Base-by-base conservation (phyloP, 306 rosid genomes). In the Prunus dulcis region DNA sequence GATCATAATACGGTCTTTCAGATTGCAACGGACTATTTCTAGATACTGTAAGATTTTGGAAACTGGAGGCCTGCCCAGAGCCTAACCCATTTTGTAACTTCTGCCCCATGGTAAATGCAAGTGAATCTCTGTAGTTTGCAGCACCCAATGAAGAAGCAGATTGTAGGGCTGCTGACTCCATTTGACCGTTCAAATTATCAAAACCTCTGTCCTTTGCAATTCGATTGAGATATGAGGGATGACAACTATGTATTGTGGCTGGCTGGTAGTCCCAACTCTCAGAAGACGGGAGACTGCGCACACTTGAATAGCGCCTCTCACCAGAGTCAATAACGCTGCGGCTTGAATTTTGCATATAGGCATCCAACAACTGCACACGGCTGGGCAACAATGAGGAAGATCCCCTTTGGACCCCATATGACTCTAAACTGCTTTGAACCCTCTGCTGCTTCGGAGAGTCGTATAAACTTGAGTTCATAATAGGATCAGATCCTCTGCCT, bases 201-300 rank as follows among this genome's bases (percentile, higher is more conserved):
- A 75, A 84, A 81, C 50, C 85, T 86, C 82, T 78, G 58, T 88
- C 93, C 74, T 81, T 90, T 57, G 81, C 84, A 65, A 61, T 84
- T 71, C 63, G 80, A 71, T 79, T 82, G 43, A 89, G 79, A 83
- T 88, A 87, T 32, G 98, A 87, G 55, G 77, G 19, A 83, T 96
- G 94, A 84, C 85, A 89, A 78, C 93, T 97, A 76, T 91, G 97
- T 58, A 88, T 81, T 4, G 96, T 92, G 75, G 93, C 93, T 12
- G 98, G 98, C 80, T 87, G 99, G 88, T 86, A 65, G 83, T 89
- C 93, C 88, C 85, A 87, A 72, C 85, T 78, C 57, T 82, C 88
- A n/a, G 91, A 70, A 64, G 93, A 64, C 41, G 88, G 90, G 52
- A 90, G 68, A 82, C 69, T 92, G 74, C 89, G 90, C 69, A 95